Evolutionary conservation across 2,329 filamentous ascomycete species (phyloP).

Genomic region (Hymenoscyphus repandus): DNA sequence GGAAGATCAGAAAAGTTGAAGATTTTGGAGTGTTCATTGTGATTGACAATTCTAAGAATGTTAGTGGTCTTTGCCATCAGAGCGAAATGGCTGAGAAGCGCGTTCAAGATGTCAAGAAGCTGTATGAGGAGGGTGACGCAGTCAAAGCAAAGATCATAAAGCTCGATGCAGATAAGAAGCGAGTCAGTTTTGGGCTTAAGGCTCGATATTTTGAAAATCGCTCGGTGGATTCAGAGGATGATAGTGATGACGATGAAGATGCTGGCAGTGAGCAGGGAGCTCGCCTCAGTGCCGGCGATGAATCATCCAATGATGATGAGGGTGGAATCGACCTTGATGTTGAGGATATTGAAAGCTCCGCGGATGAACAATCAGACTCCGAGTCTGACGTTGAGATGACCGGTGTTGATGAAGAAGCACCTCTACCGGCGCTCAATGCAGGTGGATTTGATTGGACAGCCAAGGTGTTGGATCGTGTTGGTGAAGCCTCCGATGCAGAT

Average conservation of each 20-base stretch:
- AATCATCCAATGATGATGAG: slow-evolving; percentile 31
- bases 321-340: slow-evolving; percentile 32
- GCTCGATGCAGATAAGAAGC: slow-evolving; percentile 67
- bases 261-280: slow-evolving; percentile 18
- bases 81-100: slow-evolving; percentile 84
- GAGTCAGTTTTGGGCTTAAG: slow-evolving; percentile 87
- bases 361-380: slow-evolving; percentile 22
- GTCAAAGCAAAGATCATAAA: slow-evolving; percentile 88
- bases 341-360: slow-evolving; percentile 38
- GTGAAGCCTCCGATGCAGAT: slow-evolving; percentile 37
- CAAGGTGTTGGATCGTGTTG: slow-evolving; percentile 53
- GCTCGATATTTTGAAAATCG: slow-evolving; percentile 77
- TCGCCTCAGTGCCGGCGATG: slow-evolving; percentile 25
- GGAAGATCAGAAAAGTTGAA: slow-evolving; percentile 88
- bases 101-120: slow-evolving; percentile 77
- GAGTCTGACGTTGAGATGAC: slow-evolving; percentile 30
- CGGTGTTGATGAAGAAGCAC: slow-evolving; percentile 24
- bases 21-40: slow-evolving; percentile 94
- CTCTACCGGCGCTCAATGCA: slow-evolving; percentile 55
- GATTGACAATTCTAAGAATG: slow-evolving; percentile 77
- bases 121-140: slow-evolving; percentile 85
- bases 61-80: slow-evolving; percentile 89
- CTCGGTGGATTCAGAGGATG: slow-evolving; percentile 46
- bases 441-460: slow-evolving; percentile 87
- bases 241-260: slow-evolving; percentile 42